These are phyloP conservation scores for Globisporangium paddicum DNA, from an alignment of 352 stramenopile genomes.

Conservation along the genomic window DNA sequence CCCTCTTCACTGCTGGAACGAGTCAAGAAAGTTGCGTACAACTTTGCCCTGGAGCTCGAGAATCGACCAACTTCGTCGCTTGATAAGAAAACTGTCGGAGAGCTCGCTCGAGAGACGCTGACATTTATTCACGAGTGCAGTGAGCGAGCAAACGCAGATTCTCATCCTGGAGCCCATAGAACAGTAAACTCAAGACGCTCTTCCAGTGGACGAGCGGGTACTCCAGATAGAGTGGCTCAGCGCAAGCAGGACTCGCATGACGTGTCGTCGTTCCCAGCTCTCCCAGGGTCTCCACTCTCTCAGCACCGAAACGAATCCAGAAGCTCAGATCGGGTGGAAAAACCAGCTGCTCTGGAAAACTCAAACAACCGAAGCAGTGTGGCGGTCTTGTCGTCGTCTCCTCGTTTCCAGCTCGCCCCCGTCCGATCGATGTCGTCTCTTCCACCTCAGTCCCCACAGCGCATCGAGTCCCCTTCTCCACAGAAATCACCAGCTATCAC, in stretches of 20 bases:
- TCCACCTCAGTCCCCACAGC: not conserved
- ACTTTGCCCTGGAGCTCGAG: slow-evolving; percentile 55
- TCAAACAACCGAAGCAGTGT: not conserved
- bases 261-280: not conserved
- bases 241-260: not conserved
- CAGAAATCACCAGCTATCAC: not conserved
- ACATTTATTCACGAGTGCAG: slow-evolving; percentile 37
- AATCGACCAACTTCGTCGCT: slow-evolving; percentile 21
- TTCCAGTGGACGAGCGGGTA: not conserved
- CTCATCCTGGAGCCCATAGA: not conserved
- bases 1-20: slow-evolving; percentile 32
- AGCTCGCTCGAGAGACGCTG: slow-evolving; percentile 59
- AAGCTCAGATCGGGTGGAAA: not conserved
- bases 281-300: not conserved
- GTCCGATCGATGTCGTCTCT: slow-evolving; percentile 8
- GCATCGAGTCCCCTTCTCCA: not conserved
- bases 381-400: not conserved
- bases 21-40: slow-evolving; percentile 52
- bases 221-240: not conserved
- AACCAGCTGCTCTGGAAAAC: not conserved
- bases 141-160: not conserved
- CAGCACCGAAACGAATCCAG: not conserved
- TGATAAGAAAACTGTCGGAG: slow-evolving; percentile 49
- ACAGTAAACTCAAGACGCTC: not conserved
- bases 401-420: not conserved